Evolutionary conservation across 768 basidiomycete genomes (phyloP), one percentile per base, ranked within the genome.

Genomic region (Termitomyces sp.): DNA sequence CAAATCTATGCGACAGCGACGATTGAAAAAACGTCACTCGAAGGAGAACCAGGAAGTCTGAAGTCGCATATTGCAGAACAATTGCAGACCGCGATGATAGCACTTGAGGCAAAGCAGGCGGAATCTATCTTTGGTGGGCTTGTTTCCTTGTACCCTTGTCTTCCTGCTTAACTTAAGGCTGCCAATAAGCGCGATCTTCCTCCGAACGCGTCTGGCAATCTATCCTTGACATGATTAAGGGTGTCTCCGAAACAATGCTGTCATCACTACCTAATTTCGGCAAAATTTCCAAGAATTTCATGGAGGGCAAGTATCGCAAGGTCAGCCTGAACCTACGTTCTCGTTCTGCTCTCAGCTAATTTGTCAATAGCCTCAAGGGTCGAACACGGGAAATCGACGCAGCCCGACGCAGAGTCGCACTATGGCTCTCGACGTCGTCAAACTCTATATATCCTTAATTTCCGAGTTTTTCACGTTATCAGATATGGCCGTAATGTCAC

Each of bases 241-340:
- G 82, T 66, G 71, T 94, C n/a, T 94, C 93, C 4, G 96, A 98
- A 71, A 84, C 84, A 44, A 82, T 98, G 73, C 73, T 95, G 13
- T 79, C 88, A n/a, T 84, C 90, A 1, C 81, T 99, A 24, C 95
- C 96, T 15, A 92, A 84, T 67, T 98, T 98, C 75, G 96, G 94
- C 94, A 90, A 88, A 70, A 91, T 99, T 52, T 89, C 92, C 2
- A 92, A 86, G 73, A 87, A 84, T 24, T 96, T 95, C 69, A 87
- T 96, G 76, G 95, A 97, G 46, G 96, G 97, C 5, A 94, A 92
- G 73, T 95, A 91, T 71, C 90, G 87, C 72, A 94, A 89, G 83
- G 95, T 95, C 58, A 76, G 51, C 8, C 3, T 36, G 12, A 36
- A 20, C 22, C 33, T 35, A 22, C 35, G 6, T 50, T 46, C 20